Percentiles rank a stretch among this genome's conserved stretches.
Evolutionary conservation across 108 stramenopile species (phyloP).

Genomic region (Seminavis robusta): DNA sequence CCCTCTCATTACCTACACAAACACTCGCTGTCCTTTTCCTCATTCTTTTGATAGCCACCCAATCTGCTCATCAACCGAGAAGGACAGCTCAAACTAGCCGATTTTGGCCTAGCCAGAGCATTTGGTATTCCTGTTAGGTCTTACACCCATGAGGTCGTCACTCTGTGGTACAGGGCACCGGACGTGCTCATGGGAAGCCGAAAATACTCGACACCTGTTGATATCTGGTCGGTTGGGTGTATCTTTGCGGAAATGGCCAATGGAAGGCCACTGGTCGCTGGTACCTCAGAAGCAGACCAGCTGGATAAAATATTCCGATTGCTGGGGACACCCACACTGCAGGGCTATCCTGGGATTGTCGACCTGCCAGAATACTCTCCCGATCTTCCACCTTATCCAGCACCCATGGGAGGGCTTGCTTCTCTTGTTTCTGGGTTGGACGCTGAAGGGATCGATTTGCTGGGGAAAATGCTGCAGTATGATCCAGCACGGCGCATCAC

Average conservation of each 20-base stretch:
- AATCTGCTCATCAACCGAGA: conserved; percentile 97
- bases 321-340: conserved; percentile 76
- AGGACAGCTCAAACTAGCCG: conserved; percentile 97
- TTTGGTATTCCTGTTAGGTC: conserved; percentile 96
- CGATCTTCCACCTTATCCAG: conserved; percentile 77
- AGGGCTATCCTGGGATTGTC: conserved; percentile 87
- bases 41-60: conserved; percentile 39
- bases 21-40: too few relatives aligned
- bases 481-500: conserved; percentile 91
- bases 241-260: conserved; percentile 99
- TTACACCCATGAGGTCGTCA: conserved; percentile 96
- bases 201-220: conserved; percentile 97
- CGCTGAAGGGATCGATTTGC: conserved; percentile 77
- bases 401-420: conserved; percentile 76
- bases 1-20: background rate
- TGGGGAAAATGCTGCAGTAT: conserved; percentile 87
- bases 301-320: conserved; percentile 90
- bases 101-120: conserved; percentile 97
- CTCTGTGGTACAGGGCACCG: conserved; percentile 98
- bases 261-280: conserved; percentile 84
- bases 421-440: conserved; percentile 84
- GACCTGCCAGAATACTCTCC: conserved; percentile 90
- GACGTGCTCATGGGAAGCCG: conserved; percentile 96
- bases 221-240: conserved; percentile 98
- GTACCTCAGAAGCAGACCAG: conserved; percentile 90